Evolutionary conservation across 208 protist genomes (phyloP).

Genomic region (Trypanosoma lewisi): DNA sequence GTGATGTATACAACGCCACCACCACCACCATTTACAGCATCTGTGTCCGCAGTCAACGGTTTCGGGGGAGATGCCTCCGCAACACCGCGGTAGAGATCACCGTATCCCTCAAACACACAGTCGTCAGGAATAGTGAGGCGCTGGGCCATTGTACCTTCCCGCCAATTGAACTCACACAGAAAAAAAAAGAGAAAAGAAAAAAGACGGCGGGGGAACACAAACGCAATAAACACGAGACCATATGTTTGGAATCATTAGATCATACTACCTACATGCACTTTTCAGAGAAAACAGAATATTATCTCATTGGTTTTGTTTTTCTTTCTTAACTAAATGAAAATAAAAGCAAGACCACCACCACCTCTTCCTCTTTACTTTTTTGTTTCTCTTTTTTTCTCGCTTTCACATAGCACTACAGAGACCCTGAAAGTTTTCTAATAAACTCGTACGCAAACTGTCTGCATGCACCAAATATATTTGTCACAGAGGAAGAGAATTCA

Average conservation of each 20-base stretch:
- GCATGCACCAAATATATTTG: too few relatives aligned
- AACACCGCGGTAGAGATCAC: slow-evolving; percentile 13
- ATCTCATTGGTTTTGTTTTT: not conserved
- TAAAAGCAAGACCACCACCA: too few relatives aligned
- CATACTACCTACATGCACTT: too few relatives aligned
- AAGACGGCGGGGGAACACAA: not conserved
- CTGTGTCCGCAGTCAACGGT: too few relatives aligned
- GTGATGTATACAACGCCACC: not conserved
- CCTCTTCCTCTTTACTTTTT: too few relatives aligned
- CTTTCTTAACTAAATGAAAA: not conserved
- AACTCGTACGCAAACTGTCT: too few relatives aligned
- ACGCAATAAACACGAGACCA: not conserved
- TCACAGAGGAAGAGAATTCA: not conserved
- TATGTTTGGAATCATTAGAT: too few relatives aligned
- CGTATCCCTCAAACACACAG: slow-evolving; percentile 23
- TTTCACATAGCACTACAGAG: too few relatives aligned
- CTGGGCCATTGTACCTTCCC: not conserved
- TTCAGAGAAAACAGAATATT: too few relatives aligned
- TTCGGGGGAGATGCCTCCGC: not conserved
- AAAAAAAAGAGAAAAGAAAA: not conserved
- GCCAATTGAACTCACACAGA: not conserved
- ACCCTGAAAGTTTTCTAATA: too few relatives aligned
- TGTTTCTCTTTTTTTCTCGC: too few relatives aligned
- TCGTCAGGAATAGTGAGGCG: slow-evolving; percentile 14
- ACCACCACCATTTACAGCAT: not conserved